Evolutionary conservation across 2,329 filamentous ascomycete genomes (phyloP), one percentile per base, ranked within the genome.

Genomic region (Amylocarpus encephaloides): DNA sequence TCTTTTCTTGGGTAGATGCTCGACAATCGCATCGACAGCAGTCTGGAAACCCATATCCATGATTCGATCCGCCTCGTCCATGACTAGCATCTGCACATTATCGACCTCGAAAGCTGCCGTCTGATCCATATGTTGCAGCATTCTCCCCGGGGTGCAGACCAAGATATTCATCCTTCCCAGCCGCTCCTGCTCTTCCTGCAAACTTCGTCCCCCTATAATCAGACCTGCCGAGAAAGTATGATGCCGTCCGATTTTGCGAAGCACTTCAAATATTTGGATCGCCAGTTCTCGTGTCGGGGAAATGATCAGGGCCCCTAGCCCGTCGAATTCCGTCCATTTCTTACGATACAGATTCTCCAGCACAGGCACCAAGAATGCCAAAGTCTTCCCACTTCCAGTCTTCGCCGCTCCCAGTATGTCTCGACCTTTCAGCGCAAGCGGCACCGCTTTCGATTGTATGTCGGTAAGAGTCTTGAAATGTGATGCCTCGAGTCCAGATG

Each of bases 11-110:
- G 93, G 93, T 1, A 98, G 74, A 66, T 97, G 94, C 54, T 95
- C 90, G 26, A 98, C 72, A 45, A 98, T 86, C 0, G 93, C 93
- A 69, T 98, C 93, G 3, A 98, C 84, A 1, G 88, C 88, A 5
- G 77, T 75, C 68, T 95, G 85, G 67, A 98, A 98, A 5, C 93
- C 93, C 89, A 97, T 93, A 64, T 98, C 93, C 78, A 98, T 83
- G 64, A 96, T 96, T 35, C 93, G 82, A 68, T 98, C 93, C 2
- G 93, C 93, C 68, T 98, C 93, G 62, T 98, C 93, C 50, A 98
- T 74, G 0, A 98, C 91, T 45, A 98, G 73, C 67, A 98, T 87
- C 70, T 95, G 88, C 56, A 98, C 68, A 66, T 95, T 93, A 66
- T 93, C 86, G 56, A 92, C 86, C 57, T 92, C 89, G 64, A 98